A percentile compares a stretch with the other conserved stretches of the same genome.
Conservation (phyloP, 164 flowering plant species). For the Aristolochia contorta region DNA sequence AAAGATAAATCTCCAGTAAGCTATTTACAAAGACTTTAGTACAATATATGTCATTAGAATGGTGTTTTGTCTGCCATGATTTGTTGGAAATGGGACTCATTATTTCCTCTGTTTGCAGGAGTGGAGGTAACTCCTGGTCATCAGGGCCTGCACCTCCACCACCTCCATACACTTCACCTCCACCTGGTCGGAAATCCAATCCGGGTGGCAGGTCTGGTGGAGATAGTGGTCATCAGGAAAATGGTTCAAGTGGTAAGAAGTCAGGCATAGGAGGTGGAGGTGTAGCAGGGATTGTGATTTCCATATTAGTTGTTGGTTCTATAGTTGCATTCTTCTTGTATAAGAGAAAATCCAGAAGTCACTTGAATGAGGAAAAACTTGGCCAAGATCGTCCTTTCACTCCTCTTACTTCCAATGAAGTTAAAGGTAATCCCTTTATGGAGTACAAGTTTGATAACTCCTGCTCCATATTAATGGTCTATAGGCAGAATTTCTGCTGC, state of each 20-base stretch:
- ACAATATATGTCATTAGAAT: background rate
- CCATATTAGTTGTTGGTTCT: constrained; percentile 67
- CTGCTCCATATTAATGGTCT: too few species aligned
- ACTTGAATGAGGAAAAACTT: constrained; percentile 58
- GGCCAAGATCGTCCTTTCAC: constrained; percentile 53
- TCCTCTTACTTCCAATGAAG: constrained; percentile 52
- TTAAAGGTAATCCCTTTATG: constrained; percentile 38
- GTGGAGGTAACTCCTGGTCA: constrained; percentile 53
- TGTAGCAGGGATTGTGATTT: constrained; percentile 73
- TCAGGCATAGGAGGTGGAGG: constrained; percentile 82
- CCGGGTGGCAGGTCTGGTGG: constrained; percentile 32
- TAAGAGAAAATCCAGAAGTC: constrained; percentile 53
- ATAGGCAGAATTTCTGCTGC: too few species aligned
- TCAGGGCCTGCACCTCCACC: constrained; percentile 90
- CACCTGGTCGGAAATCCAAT: constrained; percentile 19
- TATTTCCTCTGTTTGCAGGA: constrained; percentile 33
- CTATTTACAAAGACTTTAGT: constrained; percentile 2
- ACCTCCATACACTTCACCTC: constrained; percentile 80
- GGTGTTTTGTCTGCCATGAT: background rate
- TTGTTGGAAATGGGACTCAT: background rate
- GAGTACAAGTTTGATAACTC: background rate
- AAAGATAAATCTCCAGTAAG: constrained; percentile 63
- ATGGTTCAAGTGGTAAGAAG: constrained; percentile 34
- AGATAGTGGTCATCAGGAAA: constrained; percentile 21
- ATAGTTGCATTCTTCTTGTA: constrained; percentile 64